These are phyloP conservation scores for Sarcocystis neurona DNA, from an alignment of 169 alveolate species.

Conservation along the genomic window DNA sequence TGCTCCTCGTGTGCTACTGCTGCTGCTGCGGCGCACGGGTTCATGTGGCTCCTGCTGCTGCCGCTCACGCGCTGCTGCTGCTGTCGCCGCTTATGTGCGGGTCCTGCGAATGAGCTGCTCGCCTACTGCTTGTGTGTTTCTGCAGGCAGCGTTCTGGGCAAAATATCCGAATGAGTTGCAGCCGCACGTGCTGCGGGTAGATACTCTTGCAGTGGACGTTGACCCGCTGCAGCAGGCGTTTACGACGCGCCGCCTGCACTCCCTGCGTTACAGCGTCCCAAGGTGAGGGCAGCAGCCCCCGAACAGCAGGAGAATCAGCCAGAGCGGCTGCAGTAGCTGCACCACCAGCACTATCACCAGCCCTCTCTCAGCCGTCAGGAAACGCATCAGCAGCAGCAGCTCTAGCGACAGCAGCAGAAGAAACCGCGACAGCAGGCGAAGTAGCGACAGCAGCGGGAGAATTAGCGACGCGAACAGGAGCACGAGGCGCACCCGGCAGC, in stretches of 20 bases:
- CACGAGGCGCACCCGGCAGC: too few relatives aligned
- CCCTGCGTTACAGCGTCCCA: constrained; percentile 44
- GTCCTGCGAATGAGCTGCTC: neutral
- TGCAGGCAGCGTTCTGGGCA: constrained; percentile 60
- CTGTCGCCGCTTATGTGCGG: neutral
- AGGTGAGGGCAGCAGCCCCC: too few relatives aligned
- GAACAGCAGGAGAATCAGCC: too few relatives aligned
- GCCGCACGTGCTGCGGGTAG: constrained; percentile 64
- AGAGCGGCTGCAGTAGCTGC: too few relatives aligned
- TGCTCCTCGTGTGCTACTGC: neutral
- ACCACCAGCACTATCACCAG: too few relatives aligned
- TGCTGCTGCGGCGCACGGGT: too few relatives aligned
- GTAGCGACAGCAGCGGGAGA: too few relatives aligned
- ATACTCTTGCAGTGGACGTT: constrained; percentile 34
- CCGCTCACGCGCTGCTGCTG: neutral
- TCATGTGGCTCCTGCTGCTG: neutral
- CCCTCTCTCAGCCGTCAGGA: too few relatives aligned
- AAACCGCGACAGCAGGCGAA: too few relatives aligned
- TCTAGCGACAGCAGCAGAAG: too few relatives aligned
- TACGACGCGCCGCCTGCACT: constrained; percentile 35
- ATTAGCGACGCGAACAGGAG: too few relatives aligned
- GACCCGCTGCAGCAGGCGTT: constrained; percentile 37
- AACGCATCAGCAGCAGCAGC: too few relatives aligned
- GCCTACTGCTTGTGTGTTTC: neutral
- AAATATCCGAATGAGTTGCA: constrained; percentile 60